Conservation (phyloP, 1,139 yeast genomes). For the Saccharomycopsis hybrid region DNA sequence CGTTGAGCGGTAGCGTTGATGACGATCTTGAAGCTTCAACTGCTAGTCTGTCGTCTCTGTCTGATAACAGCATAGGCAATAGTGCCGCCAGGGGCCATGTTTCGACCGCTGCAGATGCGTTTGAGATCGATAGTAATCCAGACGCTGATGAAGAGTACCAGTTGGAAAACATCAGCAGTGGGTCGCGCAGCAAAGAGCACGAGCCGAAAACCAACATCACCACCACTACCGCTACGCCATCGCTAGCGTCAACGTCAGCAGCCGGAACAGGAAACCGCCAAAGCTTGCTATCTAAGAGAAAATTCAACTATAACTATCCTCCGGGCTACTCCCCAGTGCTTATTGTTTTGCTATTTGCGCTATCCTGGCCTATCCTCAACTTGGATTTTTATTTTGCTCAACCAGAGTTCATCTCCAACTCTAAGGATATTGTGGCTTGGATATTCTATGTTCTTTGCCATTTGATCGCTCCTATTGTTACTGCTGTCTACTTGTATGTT, state of each 20-base stretch:
- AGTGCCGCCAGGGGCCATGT: too few species aligned
- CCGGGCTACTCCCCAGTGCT: slow-evolving; percentile 23
- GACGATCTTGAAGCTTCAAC: too few species aligned
- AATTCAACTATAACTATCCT: slow-evolving; percentile 8
- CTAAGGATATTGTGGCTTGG: slow-evolving; percentile 54
- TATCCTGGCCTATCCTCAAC: slow-evolving; percentile 27
- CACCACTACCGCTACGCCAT: not conserved
- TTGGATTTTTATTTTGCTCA: slow-evolving; percentile 22
- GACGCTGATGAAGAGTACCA: not conserved
- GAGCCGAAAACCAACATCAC: not conserved
- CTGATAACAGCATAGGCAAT: too few species aligned
- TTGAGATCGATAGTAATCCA: slow-evolving; percentile 3
- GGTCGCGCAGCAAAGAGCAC: not conserved
- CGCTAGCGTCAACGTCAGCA: not conserved
- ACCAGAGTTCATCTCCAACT: slow-evolving; percentile 28
- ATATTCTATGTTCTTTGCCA: slow-evolving; percentile 55
- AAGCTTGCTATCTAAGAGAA: not conserved
- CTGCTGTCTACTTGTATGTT: slow-evolving; percentile 57
- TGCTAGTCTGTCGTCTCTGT: too few species aligned
- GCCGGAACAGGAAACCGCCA: not conserved
- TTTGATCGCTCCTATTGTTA: slow-evolving; percentile 52
- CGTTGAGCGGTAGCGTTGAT: too few species aligned
- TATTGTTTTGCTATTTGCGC: slow-evolving; percentile 23
- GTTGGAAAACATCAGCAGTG: not conserved
- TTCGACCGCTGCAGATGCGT: not conserved